Evolutionary conservation across 169 alveolate genomes (phyloP).

Genomic region (Haemoproteus tartakovskyi): DNA sequence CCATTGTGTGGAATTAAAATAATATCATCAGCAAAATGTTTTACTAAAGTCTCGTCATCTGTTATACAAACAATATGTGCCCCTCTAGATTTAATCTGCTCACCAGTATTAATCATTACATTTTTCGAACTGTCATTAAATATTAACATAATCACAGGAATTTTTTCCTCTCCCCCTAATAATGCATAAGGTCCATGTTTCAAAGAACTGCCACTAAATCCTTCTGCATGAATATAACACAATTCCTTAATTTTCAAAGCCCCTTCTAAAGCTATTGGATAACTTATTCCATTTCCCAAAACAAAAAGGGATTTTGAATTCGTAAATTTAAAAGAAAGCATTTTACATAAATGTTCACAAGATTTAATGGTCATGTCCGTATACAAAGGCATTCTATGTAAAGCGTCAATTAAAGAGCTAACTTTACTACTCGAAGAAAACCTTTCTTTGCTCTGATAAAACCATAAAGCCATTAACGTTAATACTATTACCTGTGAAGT

Average conservation of each 20-base stretch:
- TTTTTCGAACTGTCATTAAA: conserved; percentile 86
- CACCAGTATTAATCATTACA: conserved; percentile 85
- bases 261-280: conserved; percentile 95
- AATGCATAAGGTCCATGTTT: conserved; percentile 96
- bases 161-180: conserved; percentile 80
- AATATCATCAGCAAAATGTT: conserved; percentile 82
- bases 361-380: conserved; percentile 49
- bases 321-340: conserved; percentile 28
- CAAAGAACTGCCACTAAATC: conserved; percentile 92
- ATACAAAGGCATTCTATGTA: conserved; percentile 53
- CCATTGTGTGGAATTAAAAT: conserved; percentile 81
- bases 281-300: conserved; percentile 89
- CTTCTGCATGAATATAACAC: conserved; percentile 95
- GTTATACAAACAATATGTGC: conserved; percentile 90
- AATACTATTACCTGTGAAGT: conserved; percentile 88
- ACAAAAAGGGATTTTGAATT: conserved; percentile 69
- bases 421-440: conserved; percentile 4
- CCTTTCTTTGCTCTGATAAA: conserved; percentile 75
- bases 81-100: conserved; percentile 92
- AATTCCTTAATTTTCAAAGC: conserved; percentile 96
- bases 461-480: conserved; percentile 85
- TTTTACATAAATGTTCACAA: conserved; percentile 36
- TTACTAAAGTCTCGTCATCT: conserved; percentile 78
- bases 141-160: conserved; percentile 88
- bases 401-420: conserved; percentile 32